Percentiles rank a stretch among this genome's conserved stretches.
Conservation (phyloP, 306 rosid genomes). For the Pterocarpus santalinus region DNA sequence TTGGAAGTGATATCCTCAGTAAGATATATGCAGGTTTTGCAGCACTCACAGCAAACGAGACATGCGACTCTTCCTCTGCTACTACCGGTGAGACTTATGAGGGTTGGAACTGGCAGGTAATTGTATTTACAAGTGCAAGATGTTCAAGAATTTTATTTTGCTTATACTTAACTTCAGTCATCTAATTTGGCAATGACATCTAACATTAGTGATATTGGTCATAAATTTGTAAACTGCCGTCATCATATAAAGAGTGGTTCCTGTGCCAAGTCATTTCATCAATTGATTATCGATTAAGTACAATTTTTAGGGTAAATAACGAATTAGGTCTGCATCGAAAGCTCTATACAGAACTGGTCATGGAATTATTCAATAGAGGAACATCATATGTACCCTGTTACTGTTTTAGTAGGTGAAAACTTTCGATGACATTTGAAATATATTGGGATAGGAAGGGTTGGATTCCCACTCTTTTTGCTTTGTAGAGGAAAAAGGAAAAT, state of each 20-base stretch:
- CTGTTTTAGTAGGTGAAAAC: too few relatives aligned
- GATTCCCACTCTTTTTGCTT: too few relatives aligned
- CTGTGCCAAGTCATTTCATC: background rate
- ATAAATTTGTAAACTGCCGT: background rate
- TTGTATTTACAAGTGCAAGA: background rate
- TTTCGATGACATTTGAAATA: too few relatives aligned
- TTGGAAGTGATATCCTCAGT: too few relatives aligned
- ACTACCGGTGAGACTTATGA: too few relatives aligned
- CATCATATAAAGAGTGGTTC: background rate
- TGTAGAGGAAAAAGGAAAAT: too few relatives aligned
- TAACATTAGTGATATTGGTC: background rate
- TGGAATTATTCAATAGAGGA: background rate
- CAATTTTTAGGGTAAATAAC: background rate
- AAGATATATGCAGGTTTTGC: too few relatives aligned
- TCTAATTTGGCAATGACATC: background rate
- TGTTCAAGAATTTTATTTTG: background rate
- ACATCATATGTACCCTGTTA: background rate
- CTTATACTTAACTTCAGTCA: background rate
- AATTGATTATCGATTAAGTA: background rate
- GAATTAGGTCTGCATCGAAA: conserved; percentile 14
- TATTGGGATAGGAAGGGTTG: too few relatives aligned
- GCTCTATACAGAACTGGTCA: background rate
- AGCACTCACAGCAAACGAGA: too few relatives aligned
- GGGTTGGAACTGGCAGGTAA: too few relatives aligned
- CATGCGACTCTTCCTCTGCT: too few relatives aligned